phyloP scores from a whole-genome alignment of 495 filamentous ascomycete genomes.

The Penicillium flavigenum region DNA sequence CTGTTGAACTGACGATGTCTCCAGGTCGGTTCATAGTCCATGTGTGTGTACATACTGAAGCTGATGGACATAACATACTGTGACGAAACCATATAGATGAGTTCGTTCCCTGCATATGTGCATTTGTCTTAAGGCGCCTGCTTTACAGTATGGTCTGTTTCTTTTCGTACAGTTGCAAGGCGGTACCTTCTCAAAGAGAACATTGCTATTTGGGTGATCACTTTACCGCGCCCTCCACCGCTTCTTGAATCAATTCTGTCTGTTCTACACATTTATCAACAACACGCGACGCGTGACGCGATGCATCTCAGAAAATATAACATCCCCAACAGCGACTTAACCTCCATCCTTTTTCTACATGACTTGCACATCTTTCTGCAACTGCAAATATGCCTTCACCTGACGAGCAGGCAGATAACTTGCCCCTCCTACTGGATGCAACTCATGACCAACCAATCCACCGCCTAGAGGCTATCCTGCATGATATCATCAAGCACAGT shows the following conservation, averaged over 20 bases:
- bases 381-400: neutral
- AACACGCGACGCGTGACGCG: neutral
- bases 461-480: neutral
- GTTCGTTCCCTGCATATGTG: too few species aligned
- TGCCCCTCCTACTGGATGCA: neutral
- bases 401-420: neutral
- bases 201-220: neutral
- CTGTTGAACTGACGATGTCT: neutral
- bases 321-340: neutral
- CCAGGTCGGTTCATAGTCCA: too few species aligned
- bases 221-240: neutral
- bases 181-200: neutral
- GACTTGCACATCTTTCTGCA: neutral
- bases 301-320: neutral
- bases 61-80: too few species aligned
- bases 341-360: neutral
- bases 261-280: neutral
- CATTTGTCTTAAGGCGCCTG: too few species aligned
- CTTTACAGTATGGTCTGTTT: too few species aligned
- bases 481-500: neutral
- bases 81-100: too few species aligned
- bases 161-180: too few species aligned
- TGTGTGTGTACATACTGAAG: too few species aligned
- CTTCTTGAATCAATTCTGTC: neutral
- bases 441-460: neutral